phyloP scores from a whole-genome alignment of 768 basidiomycete species.

The Pholiota microspora region DNA sequence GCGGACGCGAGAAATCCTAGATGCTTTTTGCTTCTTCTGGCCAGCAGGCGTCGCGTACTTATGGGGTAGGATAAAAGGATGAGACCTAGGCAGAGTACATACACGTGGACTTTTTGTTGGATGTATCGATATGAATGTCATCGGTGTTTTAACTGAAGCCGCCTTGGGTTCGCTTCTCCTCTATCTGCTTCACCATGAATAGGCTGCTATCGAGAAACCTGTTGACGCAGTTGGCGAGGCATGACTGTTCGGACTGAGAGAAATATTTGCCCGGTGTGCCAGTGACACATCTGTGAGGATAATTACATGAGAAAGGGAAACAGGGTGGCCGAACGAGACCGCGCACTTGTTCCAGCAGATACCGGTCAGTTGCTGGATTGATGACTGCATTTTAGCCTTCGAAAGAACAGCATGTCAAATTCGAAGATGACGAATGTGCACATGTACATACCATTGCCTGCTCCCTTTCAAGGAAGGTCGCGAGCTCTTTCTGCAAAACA shows the following conservation, averaged over 20 bases:
- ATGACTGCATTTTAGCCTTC: conserved; percentile 54
- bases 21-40: conserved; percentile 71
- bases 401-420: conserved; percentile 10
- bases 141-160: conserved; percentile 11
- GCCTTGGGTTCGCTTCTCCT: conserved; percentile 33
- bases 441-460: conserved; percentile 63
- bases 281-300: conserved; percentile 68
- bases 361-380: conserved; percentile 76
- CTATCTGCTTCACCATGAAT: conserved; percentile 73
- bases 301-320: conserved; percentile 2
- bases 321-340: conserved; percentile 5
- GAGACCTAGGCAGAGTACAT: conserved; percentile 17
- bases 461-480: conserved; percentile 75
- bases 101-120: conserved; percentile 14
- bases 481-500: conserved; percentile 71
- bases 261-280: conserved; percentile 77
- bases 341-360: conserved; percentile 93
- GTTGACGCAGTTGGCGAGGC: conserved; percentile 88
- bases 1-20: conserved; percentile 50
- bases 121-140: conserved; percentile 16
- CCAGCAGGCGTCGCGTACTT: conserved; percentile 52
- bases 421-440: conserved; percentile 2
- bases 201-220: conserved; percentile 87
- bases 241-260: conserved; percentile 75
- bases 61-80: conserved; percentile 40